Conservation (phyloP, 108 stramenopile species). For the Fistulifera solaris region DNA sequence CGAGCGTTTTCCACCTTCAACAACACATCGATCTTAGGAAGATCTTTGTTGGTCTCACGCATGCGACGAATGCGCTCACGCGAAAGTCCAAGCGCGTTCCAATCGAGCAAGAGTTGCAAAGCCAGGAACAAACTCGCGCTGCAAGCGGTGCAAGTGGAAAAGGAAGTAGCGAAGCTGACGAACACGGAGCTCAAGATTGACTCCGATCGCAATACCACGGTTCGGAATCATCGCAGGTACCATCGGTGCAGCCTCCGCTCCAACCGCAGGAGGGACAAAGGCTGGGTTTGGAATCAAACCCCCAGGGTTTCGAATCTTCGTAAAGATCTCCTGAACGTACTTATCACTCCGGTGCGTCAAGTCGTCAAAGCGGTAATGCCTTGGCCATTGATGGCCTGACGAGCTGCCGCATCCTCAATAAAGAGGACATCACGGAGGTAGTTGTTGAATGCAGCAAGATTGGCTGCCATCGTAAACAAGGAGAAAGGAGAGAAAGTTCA, state of each 20-base stretch:
- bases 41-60: neutral
- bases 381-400: slow-evolving; percentile 1
- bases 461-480: neutral
- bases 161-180: slow-evolving; percentile 2
- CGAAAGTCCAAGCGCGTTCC: neutral
- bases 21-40: neutral
- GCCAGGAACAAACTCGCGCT: neutral
- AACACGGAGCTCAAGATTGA: neutral
- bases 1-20: neutral
- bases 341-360: slow-evolving; percentile 1
- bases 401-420: neutral
- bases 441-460: neutral
- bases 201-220: neutral
- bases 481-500: neutral
- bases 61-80: neutral
- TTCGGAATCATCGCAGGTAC: neutral
- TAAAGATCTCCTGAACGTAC: slow-evolving; percentile 4
- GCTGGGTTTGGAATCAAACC: slow-evolving; percentile 5
- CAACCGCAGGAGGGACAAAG: neutral
- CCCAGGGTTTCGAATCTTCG: slow-evolving; percentile 7
- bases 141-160: slow-evolving; percentile 1
- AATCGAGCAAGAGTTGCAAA: neutral
- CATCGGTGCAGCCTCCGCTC: neutral
- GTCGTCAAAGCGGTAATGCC: slow-evolving; percentile 4
- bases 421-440: neutral